Conservation (phyloP, 768 basidiomycete genomes). For the Termitomyces sp. region DNA sequence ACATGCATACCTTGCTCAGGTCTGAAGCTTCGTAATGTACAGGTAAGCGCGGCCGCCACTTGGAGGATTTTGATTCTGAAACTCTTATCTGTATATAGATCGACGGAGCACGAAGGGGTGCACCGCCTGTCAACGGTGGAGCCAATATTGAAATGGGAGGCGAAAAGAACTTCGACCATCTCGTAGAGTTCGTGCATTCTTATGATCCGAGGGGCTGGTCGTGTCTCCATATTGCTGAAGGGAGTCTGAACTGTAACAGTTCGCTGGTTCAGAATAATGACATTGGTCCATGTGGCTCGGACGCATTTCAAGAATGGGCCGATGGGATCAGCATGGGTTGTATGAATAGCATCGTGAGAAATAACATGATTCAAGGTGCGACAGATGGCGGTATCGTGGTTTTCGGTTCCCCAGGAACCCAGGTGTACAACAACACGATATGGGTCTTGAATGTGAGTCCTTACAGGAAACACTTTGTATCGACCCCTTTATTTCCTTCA, state of each 20-base stretch:
- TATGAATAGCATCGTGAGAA: slow-evolving; percentile 50
- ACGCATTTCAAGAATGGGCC: slow-evolving; percentile 68
- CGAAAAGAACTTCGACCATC: slow-evolving; percentile 60
- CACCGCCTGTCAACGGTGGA: slow-evolving; percentile 49
- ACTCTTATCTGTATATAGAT: slow-evolving; percentile 37
- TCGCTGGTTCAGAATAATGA: slow-evolving; percentile 74
- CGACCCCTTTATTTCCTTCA: not conserved
- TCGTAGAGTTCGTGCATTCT: slow-evolving; percentile 73
- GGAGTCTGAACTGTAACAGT: slow-evolving; percentile 57
- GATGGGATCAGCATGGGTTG: slow-evolving; percentile 79
- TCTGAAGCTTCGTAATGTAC: slow-evolving; percentile 64
- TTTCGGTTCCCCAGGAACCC: slow-evolving; percentile 69
- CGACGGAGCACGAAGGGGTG: slow-evolving; percentile 61
- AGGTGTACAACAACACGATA: slow-evolving; percentile 73
- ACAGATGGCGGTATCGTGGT: slow-evolving; percentile 85
- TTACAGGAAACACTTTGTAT: not conserved
- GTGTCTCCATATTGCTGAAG: slow-evolving; percentile 74
- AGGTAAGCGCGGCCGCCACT: slow-evolving; percentile 32
- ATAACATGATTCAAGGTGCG: slow-evolving; percentile 65
- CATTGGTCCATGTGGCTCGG: slow-evolving; percentile 71
- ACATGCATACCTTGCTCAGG: slow-evolving; percentile 54
- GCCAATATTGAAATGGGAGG: slow-evolving; percentile 88
- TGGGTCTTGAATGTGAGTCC: slow-evolving; percentile 58
- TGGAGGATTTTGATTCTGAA: not conserved
- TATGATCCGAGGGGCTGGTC: slow-evolving; percentile 80